Evolutionary conservation across 768 basidiomycete genomes (phyloP), one percentile per base, ranked within the genome.

Genomic region (Phlegmacium glaucopus): DNA sequence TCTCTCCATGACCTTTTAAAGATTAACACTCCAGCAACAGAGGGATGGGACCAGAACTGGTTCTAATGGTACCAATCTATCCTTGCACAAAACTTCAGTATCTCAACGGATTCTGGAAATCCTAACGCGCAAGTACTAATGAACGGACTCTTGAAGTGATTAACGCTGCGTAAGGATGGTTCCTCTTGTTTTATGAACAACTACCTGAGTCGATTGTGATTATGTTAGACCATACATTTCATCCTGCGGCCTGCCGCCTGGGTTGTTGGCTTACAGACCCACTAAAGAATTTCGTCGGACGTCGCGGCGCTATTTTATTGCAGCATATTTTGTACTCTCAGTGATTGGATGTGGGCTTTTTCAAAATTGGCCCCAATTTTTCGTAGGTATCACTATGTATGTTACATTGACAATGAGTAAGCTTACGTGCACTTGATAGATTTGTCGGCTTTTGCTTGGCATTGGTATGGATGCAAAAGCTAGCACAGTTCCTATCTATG

Each of bases 71-170:
- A 79, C 79, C 22, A 80, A 81, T 55, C 57, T 83, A 18, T 73
- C 72, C 12, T 81, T 79, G 60, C 77, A 80, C 2, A 22, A 52
- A 6, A 72, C 45, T 76, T 82, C 46, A 67, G 69, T 28, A 76
- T 82, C 46, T 47, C 48, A 18, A 34, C 51, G 17, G 57, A 44
- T 15, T 49, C 49, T 2, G 54, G 55, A 12, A 54, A 54, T 34
- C 69, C 70, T 11, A 59, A 72, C 40, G 51, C 56, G n/a, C n/a
- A 15, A 48, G 50, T 15, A 71, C 61, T 22, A 79, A 89, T 53
- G 65, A 79, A 50, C 89, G 85, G 85, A 64, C 87, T 9, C 72
- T 88, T 25, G 87, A 87, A 39, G 60, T 85, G 25, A 74, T 90
- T 42, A 89, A 89, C 58, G 72, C 85, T 9, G 86, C 65, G 69